These are phyloP conservation scores for Verticillium nonalfalfae DNA, from an alignment of 2,329 filamentous ascomycete genomes.

Conservation along the genomic window DNA sequence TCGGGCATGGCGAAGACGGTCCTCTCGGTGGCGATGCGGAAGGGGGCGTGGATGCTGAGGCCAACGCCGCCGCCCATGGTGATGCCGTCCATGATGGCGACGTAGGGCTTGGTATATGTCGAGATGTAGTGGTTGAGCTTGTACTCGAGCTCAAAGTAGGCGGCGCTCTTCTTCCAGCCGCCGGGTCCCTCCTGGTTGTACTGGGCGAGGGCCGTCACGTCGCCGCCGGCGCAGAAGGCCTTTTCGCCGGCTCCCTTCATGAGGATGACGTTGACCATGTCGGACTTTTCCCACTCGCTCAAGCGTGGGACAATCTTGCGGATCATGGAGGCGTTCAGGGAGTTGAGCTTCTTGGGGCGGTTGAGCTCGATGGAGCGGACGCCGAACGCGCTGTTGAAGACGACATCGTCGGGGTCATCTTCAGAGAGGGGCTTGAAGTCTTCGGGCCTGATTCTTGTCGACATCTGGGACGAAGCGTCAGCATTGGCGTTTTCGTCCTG, in stretches of 20 bases:
- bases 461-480: conserved; percentile 22
- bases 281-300: conserved; percentile 90
- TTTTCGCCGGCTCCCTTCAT: conserved; percentile 83
- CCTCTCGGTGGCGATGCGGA: conserved; percentile 92
- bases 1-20: conserved; percentile 98
- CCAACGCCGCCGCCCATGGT: conserved; percentile 98
- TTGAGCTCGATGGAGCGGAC: conserved; percentile 92
- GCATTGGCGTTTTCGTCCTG: neutral
- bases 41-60: conserved; percentile 87
- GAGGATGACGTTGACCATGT: conserved; percentile 86
- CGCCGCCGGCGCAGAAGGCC: conserved; percentile 90
- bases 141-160: conserved; percentile 95
- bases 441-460: conserved; percentile 18
- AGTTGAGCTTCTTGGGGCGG: conserved; percentile 85
- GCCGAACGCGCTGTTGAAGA: conserved; percentile 85
- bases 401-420: conserved; percentile 83
- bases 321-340: conserved; percentile 89
- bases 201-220: conserved; percentile 72
- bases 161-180: conserved; percentile 67
- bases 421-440: conserved; percentile 49
- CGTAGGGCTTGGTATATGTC: conserved; percentile 86
- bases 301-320: conserved; percentile 87
- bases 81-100: conserved; percentile 94
- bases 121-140: conserved; percentile 92
- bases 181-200: conserved; percentile 62